Percentiles rank a stretch among this genome's conserved stretches.
Conservation (phyloP, 495 filamentous ascomycete genomes). For the Opeltia flavorubescens region DNA sequence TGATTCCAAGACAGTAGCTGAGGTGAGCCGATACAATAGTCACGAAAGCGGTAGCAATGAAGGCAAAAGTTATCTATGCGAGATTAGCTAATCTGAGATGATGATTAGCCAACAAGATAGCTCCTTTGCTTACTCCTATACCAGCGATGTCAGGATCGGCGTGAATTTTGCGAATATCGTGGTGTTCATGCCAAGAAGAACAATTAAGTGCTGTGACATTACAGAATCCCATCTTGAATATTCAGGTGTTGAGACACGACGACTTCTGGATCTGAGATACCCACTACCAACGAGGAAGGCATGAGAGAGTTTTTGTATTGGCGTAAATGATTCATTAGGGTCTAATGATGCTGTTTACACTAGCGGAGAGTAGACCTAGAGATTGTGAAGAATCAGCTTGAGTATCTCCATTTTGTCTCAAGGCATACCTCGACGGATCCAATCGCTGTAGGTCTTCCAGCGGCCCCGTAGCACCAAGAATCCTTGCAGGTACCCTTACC, state of each 20-base stretch:
- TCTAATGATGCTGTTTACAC: too few species aligned
- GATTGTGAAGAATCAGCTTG: too few species aligned
- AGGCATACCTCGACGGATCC: too few species aligned
- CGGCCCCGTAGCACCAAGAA: too few species aligned
- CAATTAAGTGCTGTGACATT: slow-evolving; percentile 6
- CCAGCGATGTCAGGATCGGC: slow-evolving; percentile 17
- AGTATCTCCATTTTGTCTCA: too few species aligned
- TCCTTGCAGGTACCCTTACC: too few species aligned
- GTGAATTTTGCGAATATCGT: slow-evolving; percentile 2
- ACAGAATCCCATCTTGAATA: slow-evolving; percentile 6
- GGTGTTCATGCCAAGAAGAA: not conserved
- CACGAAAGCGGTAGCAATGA: slow-evolving; percentile 7
- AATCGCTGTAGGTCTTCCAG: too few species aligned
- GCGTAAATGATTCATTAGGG: too few species aligned
- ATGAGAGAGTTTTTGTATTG: not conserved
- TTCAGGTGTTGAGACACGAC: too few species aligned
- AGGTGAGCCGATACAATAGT: not conserved
- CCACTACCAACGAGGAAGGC: not conserved
- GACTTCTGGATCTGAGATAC: not conserved
- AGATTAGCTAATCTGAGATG: too few species aligned
- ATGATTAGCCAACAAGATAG: too few species aligned
- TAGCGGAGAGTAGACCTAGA: too few species aligned
- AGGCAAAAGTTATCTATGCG: slow-evolving; percentile 8
- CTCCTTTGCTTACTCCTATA: slow-evolving; percentile 9
- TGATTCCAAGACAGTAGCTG: not conserved